Evolutionary conservation across 768 basidiomycete genomes (phyloP).

Genomic region (Podaxis rugospora): DNA sequence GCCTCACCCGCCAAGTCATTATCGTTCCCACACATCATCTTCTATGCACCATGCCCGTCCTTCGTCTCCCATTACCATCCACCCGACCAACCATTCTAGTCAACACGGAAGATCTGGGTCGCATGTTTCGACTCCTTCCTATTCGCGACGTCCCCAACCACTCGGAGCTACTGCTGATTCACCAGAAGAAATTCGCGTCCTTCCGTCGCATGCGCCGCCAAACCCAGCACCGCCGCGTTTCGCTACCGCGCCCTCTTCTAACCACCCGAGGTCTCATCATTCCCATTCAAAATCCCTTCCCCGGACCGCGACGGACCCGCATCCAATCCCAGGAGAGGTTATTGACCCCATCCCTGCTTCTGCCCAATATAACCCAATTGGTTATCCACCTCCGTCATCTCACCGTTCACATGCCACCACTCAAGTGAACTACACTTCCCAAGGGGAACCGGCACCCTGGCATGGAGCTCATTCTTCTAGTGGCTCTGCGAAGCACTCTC

Average conservation of each 20-base stretch:
- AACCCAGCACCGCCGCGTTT: conserved; percentile 19
- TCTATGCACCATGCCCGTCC: conserved; percentile 15
- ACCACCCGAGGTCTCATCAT: conserved; percentile 24
- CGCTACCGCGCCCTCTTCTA: conserved; percentile 25
- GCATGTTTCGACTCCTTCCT: conserved; percentile 19
- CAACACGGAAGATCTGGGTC: conserved; percentile 30
- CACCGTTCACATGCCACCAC: conserved; percentile 16
- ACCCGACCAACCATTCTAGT: conserved; percentile 28
- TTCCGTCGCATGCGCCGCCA: conserved; percentile 41
- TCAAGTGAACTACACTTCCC: conserved; percentile 22
- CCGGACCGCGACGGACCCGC: conserved; percentile 27
- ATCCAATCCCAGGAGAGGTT: conserved; percentile 20
- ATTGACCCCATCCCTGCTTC: conserved; percentile 21
- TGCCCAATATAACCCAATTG: conserved; percentile 23
- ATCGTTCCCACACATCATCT: conserved; percentile 21
- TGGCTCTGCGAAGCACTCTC: conserved; percentile 9
- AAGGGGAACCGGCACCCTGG: conserved; percentile 3
- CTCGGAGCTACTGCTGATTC: conserved; percentile 12
- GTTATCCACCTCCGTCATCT: conserved; percentile 15
- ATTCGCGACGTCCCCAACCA: conserved; percentile 22
- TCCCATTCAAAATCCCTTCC: conserved; percentile 44
- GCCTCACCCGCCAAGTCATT: neutral
- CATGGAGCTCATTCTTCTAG: neutral
- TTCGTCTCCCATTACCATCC: conserved; percentile 1
- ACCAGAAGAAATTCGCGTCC: conserved; percentile 62